Evolutionary conservation across 805 yeast genomes (phyloP).

Genomic region (Pachysolen tannophilus): DNA sequence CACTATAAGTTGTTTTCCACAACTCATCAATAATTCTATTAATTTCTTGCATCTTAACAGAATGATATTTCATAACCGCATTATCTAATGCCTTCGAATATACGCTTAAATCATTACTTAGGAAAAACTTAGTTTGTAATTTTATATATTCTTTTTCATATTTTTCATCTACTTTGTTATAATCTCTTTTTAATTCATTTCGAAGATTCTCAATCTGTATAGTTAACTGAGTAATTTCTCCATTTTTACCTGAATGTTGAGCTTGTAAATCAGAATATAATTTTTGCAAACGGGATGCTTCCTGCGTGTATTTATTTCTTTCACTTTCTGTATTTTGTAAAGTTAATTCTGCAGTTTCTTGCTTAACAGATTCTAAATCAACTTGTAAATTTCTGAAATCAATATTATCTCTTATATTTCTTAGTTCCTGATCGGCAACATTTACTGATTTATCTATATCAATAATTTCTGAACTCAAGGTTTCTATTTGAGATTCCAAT

Average conservation of each 20-base stretch:
- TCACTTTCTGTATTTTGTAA: constrained; percentile 50
- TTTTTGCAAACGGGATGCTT: constrained; percentile 42
- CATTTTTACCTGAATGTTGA: constrained; percentile 64
- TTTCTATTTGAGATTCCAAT: constrained; percentile 22
- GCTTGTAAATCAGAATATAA: constrained; percentile 50
- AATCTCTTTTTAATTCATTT: constrained; percentile 63
- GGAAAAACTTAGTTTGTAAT: constrained; percentile 66
- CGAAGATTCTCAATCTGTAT: constrained; percentile 54
- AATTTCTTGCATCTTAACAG: constrained; percentile 86
- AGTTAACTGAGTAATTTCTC: constrained; percentile 78
- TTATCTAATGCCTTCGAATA: constrained; percentile 82
- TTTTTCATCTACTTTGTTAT: constrained; percentile 50
- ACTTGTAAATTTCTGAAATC: constrained; percentile 40
- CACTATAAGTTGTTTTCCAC: constrained; percentile 92
- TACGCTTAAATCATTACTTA: constrained; percentile 72
- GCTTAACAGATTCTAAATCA: constrained; percentile 29
- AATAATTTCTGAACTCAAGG: constrained; percentile 13
- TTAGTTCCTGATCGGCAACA: constrained; percentile 55
- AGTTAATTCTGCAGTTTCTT: constrained; percentile 38
- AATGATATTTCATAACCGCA: constrained; percentile 90
- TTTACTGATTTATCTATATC: constrained; percentile 30
- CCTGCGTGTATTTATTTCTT: constrained; percentile 52
- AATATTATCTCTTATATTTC: constrained; percentile 56
- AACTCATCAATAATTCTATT: constrained; percentile 81
- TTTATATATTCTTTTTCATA: constrained; percentile 69